A percentile compares a stretch with the other conserved stretches of the same genome.
Evolutionary conservation across 1,139 yeast species (phyloP).

Genomic region (Yamadazyma dushanensis): DNA sequence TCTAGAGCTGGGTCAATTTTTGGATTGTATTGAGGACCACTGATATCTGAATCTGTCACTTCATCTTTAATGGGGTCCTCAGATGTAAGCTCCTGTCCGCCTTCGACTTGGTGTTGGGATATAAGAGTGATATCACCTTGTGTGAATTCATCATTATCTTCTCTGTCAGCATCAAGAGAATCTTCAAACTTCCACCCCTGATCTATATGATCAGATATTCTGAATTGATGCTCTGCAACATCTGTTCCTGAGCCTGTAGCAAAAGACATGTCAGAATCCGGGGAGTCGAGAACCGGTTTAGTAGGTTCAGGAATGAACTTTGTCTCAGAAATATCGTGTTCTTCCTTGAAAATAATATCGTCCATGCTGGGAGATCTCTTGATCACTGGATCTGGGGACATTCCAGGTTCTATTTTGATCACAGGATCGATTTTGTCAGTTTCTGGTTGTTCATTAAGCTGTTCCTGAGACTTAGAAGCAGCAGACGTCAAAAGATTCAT

Average conservation of each 20-base stretch:
- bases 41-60: not conserved
- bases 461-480: constrained; percentile 5
- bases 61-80: constrained; percentile 1
- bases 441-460: not conserved
- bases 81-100: no score
- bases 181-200: constrained; percentile 44
- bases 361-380: constrained; percentile 14
- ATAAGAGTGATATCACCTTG: constrained; percentile 21
- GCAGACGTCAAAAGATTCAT: constrained; percentile 32
- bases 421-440: constrained; percentile 7
- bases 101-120: constrained; percentile 7
- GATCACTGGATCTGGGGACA: constrained; percentile 5
- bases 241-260: not conserved
- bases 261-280: not conserved
- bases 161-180: constrained; percentile 45
- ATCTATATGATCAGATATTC: constrained; percentile 37
- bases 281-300: constrained; percentile 2
- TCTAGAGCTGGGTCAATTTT: constrained; percentile 9
- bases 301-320: not conserved
- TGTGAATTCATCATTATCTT: constrained; percentile 38
- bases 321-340: constrained; percentile 1
- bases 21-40: not conserved
- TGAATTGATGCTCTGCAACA: constrained; percentile 20
- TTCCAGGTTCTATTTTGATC: constrained; percentile 11
- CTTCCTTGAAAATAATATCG: constrained; percentile 6